Evolutionary conservation across 2,329 filamentous ascomycete genomes (phyloP).

Genomic region (Cyphellophora europaea): DNA sequence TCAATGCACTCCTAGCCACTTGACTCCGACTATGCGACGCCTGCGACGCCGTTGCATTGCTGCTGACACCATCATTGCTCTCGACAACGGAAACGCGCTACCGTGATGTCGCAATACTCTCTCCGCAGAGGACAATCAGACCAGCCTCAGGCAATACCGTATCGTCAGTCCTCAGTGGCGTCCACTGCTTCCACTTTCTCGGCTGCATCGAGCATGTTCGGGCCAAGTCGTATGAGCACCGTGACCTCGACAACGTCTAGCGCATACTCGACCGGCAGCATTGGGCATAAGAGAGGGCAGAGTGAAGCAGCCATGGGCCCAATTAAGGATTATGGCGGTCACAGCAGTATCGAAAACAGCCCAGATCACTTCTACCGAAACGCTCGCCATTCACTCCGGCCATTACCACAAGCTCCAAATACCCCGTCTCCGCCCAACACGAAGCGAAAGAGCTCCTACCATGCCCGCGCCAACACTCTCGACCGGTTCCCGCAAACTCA

Average conservation of each 20-base stretch:
- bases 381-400: conserved; percentile 67
- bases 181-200: conserved; percentile 46
- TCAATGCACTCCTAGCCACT: no score
- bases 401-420: conserved; percentile 58
- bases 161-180: conserved; percentile 45
- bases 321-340: conserved; percentile 36
- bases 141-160: conserved; percentile 19
- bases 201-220: conserved; percentile 36
- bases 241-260: conserved; percentile 65
- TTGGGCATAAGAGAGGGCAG: conserved; percentile 61
- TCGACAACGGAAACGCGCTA: not conserved
- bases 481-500: conserved; percentile 50
- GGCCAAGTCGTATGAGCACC: conserved; percentile 56
- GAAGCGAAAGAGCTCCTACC: conserved; percentile 26
- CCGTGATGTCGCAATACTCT: conserved; percentile 16
- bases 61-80: not conserved
- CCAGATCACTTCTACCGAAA: conserved; percentile 61
- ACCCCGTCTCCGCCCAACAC: conserved; percentile 28
- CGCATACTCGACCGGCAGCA: conserved; percentile 33
- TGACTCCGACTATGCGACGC: conserved; percentile 1
- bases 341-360: conserved; percentile 33
- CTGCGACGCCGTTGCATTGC: not conserved
- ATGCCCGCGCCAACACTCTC: conserved; percentile 53
- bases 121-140: conserved; percentile 15
- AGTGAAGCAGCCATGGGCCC: conserved; percentile 58